Base-by-base conservation (phyloP, 805 yeast genomes). In the Cyberlindnera meyerae region DNA sequence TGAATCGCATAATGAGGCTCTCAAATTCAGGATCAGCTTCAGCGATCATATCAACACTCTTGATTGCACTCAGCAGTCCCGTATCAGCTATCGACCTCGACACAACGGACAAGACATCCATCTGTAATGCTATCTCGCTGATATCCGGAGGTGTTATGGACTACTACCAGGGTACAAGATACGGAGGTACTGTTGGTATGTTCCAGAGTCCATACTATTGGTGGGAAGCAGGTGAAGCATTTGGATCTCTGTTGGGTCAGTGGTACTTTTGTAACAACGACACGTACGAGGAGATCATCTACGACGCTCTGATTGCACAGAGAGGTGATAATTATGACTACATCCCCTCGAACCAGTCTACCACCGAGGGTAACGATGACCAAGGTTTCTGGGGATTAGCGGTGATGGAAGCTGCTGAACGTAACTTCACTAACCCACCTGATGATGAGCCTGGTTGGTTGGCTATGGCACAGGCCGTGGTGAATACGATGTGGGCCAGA, bases 221-320 rank as follows among this genome's bases (percentile, higher is more conserved):
- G 88, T 85, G 95, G 95, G 82, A 85, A 60, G 89, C 95, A 21
- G 95, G 95, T 56, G 94, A 86, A 52, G 94, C 88, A 1, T 82
- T 69, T 61, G 76, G 76, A 22, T 63, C 68, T 6, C 58, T 84
- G 66, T 55, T 90, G 24, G 96, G 85, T 52, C 79, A 79, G 53
- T 71, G 84, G 71, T 78, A 60, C 52, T 77, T 76, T 54, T 82
- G 90, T 60, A 66, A 80, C 35, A 80, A 89, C 60, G 75, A 71
- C 48, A 76, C 90, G 1, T 83, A 71, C 50, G 79, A 73, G 31
- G 64, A 67, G 1, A 37, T 75, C 17, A 67, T 86, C 44, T 73
- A 73, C 51, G 68, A 70, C n/a, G 88, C 94, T 6, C 35, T 66
- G 30, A 24, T 66, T 27, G 61, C 64, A 11, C 75, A 69, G 45